Evolutionary conservation across 129 eudicot species (phyloP), one percentile per base, ranked within the genome.

Genomic region (Smallanthus sonchifolius): DNA sequence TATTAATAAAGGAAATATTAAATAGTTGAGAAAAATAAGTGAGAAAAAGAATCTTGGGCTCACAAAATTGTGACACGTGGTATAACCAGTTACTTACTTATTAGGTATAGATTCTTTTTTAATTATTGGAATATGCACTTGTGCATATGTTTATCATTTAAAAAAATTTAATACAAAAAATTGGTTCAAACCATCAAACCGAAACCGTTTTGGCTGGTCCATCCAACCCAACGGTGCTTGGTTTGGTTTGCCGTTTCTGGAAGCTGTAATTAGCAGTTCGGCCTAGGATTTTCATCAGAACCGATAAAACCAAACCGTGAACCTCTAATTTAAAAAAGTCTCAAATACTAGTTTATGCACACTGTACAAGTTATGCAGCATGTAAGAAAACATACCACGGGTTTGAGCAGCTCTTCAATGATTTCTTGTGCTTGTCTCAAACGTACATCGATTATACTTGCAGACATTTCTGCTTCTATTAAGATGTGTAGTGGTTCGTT

Each of bases 391-490:
- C 77, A 36, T 87, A 89, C 96, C 92, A 89, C 92, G 10, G 96
- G 96, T 77, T 85, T 90, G 52, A 91, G 89, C 70, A 91, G 79
- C 63, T 91, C 95, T 79, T 86, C 95, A 35, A 91, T 72, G 67
- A 91, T 86, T 72, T 86, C 92, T 48, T 81, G 82, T 15, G 97
- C 91, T 72, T 91, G 97, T 47, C 82, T 79, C 79, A 91, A 63
- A 30, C 91, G 84, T 20, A 76, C 82, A 72, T 91, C 97, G 28
- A 90, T 78, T 15, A 87, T 68, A 74, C 72, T 81, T 35, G 81
- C 85, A 14, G 92, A 84, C 63, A 87, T 57, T 70, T 90, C 92
- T 15, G 90, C 96, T 78, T 90, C 96, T 13, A 90, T 75, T 19
- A 90, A 77, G 55, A 90, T 81, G 72, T 90, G 96, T 30, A 90